phyloP scores from a whole-genome alignment of 176 grass and related monocot species.

The Otatea glauca region DNA sequence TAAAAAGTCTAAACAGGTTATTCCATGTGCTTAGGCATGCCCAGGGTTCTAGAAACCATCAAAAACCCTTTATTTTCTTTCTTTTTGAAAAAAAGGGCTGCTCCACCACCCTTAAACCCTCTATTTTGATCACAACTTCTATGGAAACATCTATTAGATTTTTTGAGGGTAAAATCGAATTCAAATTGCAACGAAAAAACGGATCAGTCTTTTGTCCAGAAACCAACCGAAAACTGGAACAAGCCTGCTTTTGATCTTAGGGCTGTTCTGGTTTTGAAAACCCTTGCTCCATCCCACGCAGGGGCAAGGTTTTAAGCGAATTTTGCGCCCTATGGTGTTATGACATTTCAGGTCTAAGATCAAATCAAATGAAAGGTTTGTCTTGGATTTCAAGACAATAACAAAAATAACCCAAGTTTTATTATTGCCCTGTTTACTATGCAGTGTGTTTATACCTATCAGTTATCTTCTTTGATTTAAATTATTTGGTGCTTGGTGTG shows the following conservation, averaged over 20 bases:
- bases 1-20: no score
- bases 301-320: not conserved
- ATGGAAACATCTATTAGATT: not conserved
- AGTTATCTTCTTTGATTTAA: constrained; percentile 21
- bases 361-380: not conserved
- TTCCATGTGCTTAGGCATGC: no score
- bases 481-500: not conserved
- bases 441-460: not conserved
- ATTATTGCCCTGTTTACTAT: no score
- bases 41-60: no score
- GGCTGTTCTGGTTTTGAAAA: not conserved
- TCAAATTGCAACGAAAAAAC: not conserved
- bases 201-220: not conserved
- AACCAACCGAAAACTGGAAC: not conserved
- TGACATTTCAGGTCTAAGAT: not conserved
- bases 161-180: not conserved
- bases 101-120: not conserved
- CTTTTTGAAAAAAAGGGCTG: no score
- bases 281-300: not conserved
- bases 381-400: not conserved
- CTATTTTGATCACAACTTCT: not conserved
- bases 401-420: not conserved
- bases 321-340: not conserved
- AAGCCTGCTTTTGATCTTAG: not conserved
- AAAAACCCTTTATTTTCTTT: no score